Evolutionary conservation across 139 green algal species (phyloP).

Genomic region (Astrephomene gubernaculifera): DNA sequence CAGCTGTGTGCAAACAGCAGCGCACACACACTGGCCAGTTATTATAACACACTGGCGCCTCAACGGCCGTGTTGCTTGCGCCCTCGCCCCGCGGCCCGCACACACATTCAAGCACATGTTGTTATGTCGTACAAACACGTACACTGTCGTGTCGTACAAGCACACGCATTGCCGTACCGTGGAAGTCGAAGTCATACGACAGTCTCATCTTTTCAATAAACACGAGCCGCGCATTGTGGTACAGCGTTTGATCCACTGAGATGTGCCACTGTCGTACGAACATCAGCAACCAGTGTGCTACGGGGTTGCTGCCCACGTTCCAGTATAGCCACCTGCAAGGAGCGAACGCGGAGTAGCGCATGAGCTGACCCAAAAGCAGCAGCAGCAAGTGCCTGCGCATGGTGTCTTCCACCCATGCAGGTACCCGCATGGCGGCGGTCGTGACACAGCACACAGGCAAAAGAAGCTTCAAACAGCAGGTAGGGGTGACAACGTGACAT

Average conservation of each 20-base stretch:
- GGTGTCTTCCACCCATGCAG: neutral
- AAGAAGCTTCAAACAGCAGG: too few species aligned
- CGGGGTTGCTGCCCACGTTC: constrained; percentile 20
- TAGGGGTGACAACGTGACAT: too few species aligned
- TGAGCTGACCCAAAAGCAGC: neutral
- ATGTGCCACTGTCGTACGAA: neutral
- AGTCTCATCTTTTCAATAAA: constrained; percentile 32
- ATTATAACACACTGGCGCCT: too few species aligned
- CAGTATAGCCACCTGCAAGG: constrained; percentile 14
- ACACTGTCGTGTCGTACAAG: too few species aligned
- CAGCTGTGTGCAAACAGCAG: too few species aligned
- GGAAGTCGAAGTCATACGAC: constrained; percentile 26
- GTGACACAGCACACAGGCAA: too few species aligned
- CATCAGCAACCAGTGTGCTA: neutral
- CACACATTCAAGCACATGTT: too few species aligned
- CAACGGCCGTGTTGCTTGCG: too few species aligned
- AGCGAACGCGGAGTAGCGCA: neutral
- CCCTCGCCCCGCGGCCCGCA: too few species aligned
- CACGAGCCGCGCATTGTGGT: constrained; percentile 39
- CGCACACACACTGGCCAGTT: too few species aligned
- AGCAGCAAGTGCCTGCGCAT: neutral
- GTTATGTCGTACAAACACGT: too few species aligned
- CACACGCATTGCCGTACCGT: constrained; percentile 9
- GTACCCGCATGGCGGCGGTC: too few species aligned
- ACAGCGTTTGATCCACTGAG: constrained; percentile 3